Percentiles rank a stretch among this genome's conserved stretches.
These are phyloP conservation scores for Takashimella koratensis DNA, from an alignment of 1,284 basidiomycete genomes.

Conservation along the genomic window DNA sequence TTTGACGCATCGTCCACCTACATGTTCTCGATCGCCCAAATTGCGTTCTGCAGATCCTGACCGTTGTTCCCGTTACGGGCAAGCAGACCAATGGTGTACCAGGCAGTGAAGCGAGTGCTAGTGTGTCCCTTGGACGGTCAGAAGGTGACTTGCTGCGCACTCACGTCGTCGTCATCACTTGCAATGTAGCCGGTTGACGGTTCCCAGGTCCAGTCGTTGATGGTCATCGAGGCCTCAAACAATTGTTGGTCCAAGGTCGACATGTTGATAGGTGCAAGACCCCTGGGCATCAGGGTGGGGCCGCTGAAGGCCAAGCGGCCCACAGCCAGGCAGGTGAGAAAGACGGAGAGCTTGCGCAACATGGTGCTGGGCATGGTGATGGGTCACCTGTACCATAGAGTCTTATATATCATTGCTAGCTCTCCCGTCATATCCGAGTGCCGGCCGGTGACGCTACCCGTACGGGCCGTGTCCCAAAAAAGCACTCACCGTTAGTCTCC, in stretches of 20 bases:
- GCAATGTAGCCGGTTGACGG: constrained; percentile 14
- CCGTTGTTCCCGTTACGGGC: constrained; percentile 7
- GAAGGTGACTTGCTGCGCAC: not conserved
- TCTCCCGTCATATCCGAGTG: no score
- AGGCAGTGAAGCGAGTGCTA: constrained; percentile 13
- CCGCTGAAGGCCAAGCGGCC: not conserved
- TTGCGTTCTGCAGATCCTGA: constrained; percentile 12
- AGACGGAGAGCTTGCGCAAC: no score
- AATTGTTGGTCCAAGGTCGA: constrained; percentile 8
- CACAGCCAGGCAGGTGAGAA: no score
- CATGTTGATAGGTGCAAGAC: not conserved
- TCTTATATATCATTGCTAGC: no score
- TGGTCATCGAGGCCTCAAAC: constrained; percentile 13
- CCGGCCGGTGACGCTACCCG: no score
- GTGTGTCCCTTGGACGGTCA: constrained; percentile 10
- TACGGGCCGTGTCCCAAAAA: no score
- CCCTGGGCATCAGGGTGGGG: not conserved
- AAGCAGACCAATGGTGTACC: constrained; percentile 13
- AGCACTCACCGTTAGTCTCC: no score
- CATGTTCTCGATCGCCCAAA: constrained; percentile 16
- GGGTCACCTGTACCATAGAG: no score
- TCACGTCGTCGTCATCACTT: constrained; percentile 13
- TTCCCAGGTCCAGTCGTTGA: constrained; percentile 18
- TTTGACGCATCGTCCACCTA: constrained; percentile 1
- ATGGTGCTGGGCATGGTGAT: no score